A percentile compares a stretch with the other conserved stretches of the same genome.
Evolutionary conservation across 1,139 yeast genomes (phyloP).

Genomic region (Lizanozyma gosingica): DNA sequence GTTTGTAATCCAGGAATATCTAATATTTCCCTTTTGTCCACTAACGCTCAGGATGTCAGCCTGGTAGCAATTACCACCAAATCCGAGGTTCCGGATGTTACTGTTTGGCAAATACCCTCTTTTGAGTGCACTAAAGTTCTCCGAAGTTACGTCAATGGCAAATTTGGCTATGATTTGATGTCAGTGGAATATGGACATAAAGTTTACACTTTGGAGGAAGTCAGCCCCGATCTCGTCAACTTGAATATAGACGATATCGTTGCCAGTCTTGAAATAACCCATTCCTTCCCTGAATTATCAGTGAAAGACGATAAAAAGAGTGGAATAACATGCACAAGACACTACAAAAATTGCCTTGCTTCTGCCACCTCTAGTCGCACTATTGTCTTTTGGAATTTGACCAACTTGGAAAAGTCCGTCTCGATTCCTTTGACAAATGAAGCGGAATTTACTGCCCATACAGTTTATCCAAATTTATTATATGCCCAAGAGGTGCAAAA

Average conservation of each 20-base stretch:
- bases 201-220: conserved; percentile 23
- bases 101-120: conserved; percentile 71
- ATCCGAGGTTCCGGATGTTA: conserved; percentile 46
- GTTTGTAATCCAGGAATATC: conserved; percentile 10
- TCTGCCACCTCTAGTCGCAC: conserved; percentile 9
- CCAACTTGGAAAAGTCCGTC: conserved; percentile 19
- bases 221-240: conserved; percentile 14
- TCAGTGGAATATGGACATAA: conserved; percentile 12
- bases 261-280: neutral
- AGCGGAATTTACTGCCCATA: neutral
- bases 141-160: conserved; percentile 29
- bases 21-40: neutral
- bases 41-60: conserved; percentile 21
- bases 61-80: conserved; percentile 60
- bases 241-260: conserved; percentile 6
- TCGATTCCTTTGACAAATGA: conserved; percentile 9
- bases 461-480: neutral
- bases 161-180: conserved; percentile 22
- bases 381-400: conserved; percentile 9
- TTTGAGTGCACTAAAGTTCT: conserved; percentile 54
- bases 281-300: conserved; percentile 12
- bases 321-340: conserved; percentile 12
- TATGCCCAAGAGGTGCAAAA: neutral
- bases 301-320: conserved; percentile 13
- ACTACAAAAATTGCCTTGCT: conserved; percentile 14